Evolutionary conservation across 352 stramenopile species (phyloP).

Genomic region (Pythium sukuiense): DNA sequence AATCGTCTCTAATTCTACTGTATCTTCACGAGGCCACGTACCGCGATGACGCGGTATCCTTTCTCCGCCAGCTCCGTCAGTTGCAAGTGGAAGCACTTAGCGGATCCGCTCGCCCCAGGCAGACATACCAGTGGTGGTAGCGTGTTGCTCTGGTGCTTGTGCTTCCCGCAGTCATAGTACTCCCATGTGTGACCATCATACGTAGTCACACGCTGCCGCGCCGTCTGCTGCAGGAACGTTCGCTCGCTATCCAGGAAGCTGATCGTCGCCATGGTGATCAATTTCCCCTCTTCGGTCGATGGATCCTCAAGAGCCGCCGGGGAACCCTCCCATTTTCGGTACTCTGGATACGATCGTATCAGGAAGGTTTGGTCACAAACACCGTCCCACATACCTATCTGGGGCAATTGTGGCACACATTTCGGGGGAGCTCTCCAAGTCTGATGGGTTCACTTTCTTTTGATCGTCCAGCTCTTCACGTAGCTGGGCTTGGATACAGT

Average conservation of each 20-base stretch:
- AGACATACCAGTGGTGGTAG: constrained; percentile 60
- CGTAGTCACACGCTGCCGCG: constrained; percentile 68
- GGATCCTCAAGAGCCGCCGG: constrained; percentile 3
- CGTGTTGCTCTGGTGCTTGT: constrained; percentile 26
- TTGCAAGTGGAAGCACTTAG: constrained; percentile 63
- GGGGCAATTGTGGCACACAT: too few species aligned
- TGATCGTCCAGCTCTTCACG: too few species aligned
- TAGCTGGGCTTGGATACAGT: too few species aligned
- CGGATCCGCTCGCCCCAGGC: constrained; percentile 50
- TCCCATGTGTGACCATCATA: constrained; percentile 80
- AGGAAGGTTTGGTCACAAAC: not conserved
- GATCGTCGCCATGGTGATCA: not conserved
- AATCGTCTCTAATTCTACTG: not conserved
- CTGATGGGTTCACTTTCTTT: too few species aligned
- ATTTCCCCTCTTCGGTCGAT: too few species aligned
- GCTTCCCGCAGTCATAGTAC: constrained; percentile 68
- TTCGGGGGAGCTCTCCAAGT: too few species aligned
- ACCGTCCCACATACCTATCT: too few species aligned
- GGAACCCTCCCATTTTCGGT: not conserved
- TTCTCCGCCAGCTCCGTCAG: constrained; percentile 47
- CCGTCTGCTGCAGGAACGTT: constrained; percentile 58
- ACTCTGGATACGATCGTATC: not conserved
- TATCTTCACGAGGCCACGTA: constrained; percentile 18
- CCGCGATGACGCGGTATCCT: constrained; percentile 65
- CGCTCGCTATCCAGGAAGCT: constrained; percentile 36